phyloP scores from a whole-genome alignment of 2,329 filamentous ascomycete genomes.

The Neurospora crassa region DNA sequence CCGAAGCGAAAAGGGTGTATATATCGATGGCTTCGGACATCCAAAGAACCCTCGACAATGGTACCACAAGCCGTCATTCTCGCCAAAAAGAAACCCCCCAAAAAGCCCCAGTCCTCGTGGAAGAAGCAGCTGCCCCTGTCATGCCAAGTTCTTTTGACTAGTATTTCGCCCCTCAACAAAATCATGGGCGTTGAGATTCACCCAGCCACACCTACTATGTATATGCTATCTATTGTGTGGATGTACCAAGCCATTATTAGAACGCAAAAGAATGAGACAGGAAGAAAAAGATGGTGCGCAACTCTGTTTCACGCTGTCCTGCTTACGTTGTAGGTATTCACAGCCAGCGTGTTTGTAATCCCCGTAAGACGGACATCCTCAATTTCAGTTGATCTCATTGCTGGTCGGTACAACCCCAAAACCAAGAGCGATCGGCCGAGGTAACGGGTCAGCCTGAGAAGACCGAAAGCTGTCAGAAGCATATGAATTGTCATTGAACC shows the following conservation, averaged over 20 bases:
- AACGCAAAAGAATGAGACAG: background rate
- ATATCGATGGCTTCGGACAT: background rate
- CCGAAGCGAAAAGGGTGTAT: background rate
- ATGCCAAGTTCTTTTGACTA: background rate
- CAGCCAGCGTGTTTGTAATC: background rate
- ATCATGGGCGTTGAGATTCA: background rate
- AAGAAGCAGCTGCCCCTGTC: background rate
- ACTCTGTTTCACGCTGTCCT: background rate
- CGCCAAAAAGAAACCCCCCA: background rate
- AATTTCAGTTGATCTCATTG: background rate
- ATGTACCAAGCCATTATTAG: background rate
- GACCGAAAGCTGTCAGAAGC: background rate
- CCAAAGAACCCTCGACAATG: background rate
- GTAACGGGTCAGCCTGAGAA: background rate
- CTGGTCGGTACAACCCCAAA: background rate
- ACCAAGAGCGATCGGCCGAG: background rate
- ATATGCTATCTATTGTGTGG: background rate
- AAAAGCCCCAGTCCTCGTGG: background rate
- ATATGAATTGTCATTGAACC: background rate
- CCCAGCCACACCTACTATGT: background rate
- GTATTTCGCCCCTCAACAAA: background rate
- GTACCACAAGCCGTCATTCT: background rate
- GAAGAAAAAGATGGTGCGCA: background rate
- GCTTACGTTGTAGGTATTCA: background rate
- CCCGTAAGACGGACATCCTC: background rate